Percentiles rank a stretch among this genome's conserved stretches.
These are phyloP conservation scores for Amanita pseudoporphyria DNA, from an alignment of 768 basidiomycete species.

Conservation along the genomic window DNA sequence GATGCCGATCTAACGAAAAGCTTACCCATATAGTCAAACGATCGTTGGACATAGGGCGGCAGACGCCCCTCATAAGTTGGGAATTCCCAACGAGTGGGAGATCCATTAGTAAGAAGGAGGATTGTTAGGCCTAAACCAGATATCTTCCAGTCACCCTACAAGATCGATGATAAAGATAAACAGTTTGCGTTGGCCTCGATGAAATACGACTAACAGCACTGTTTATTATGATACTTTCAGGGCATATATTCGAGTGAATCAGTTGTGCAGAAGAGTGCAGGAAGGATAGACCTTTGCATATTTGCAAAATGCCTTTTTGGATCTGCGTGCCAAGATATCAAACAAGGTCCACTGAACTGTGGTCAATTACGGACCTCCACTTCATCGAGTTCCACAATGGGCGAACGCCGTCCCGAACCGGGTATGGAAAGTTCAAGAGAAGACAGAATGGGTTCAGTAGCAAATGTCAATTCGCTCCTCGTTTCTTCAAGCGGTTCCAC, in stretches of 20 bases:
- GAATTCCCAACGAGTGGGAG: conserved; percentile 79
- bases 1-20: neutral
- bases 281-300: conserved; percentile 86
- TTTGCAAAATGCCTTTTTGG: conserved; percentile 91
- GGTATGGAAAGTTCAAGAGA: conserved; percentile 73
- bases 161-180: neutral
- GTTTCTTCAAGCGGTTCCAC: conserved; percentile 96
- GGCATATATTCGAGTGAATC: conserved; percentile 85
- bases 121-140: conserved; percentile 85
- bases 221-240: conserved; percentile 86
- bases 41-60: conserved; percentile 77
- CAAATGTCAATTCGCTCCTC: conserved; percentile 80
- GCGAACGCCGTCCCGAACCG: conserved; percentile 43
- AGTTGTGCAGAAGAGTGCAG: conserved; percentile 86
- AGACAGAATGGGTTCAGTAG: conserved; percentile 83
- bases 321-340: conserved; percentile 38
- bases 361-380: conserved; percentile 73
- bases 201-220: conserved; percentile 52
- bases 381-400: conserved; percentile 84
- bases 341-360: conserved; percentile 2
- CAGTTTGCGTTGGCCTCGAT: neutral
- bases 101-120: conserved; percentile 60
- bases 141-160: conserved; percentile 96
- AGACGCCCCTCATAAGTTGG: conserved; percentile 79
- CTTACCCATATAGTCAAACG: conserved; percentile 91